Evolutionary conservation across 768 basidiomycete genomes (phyloP).

Genomic region (Psilocybe tampanensis): DNA sequence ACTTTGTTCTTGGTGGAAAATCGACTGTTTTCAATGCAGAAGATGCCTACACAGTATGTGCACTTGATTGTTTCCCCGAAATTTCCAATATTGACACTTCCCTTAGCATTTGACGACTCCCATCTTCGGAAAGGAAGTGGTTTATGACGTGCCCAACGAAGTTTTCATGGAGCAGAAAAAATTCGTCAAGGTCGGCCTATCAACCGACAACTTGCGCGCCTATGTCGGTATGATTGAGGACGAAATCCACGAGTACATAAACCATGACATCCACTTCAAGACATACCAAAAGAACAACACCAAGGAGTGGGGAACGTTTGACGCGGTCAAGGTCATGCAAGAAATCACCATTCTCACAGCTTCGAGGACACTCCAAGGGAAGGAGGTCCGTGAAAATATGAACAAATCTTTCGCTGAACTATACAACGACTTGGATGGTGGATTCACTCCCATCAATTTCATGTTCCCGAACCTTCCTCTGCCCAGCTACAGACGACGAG

Average conservation of each 20-base stretch:
- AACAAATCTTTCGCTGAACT: constrained; percentile 84
- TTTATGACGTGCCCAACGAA: constrained; percentile 96
- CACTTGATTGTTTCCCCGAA: background rate
- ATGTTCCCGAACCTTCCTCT: constrained; percentile 93
- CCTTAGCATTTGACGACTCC: constrained; percentile 87
- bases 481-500: constrained; percentile 86
- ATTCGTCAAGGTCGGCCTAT: constrained; percentile 95
- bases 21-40: constrained; percentile 91
- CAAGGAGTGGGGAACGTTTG: constrained; percentile 80
- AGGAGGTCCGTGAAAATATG: constrained; percentile 78
- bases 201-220: constrained; percentile 85
- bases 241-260: constrained; percentile 73
- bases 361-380: constrained; percentile 90
- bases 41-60: constrained; percentile 87
- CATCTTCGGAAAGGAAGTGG: constrained; percentile 96
- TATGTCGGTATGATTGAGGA: constrained; percentile 84
- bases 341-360: constrained; percentile 97
- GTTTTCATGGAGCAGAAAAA: constrained; percentile 99
- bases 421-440: constrained; percentile 90
- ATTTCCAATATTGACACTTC: constrained; percentile 7
- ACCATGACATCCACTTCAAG: constrained; percentile 62
- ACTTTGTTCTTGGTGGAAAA: constrained; percentile 94
- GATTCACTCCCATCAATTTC: constrained; percentile 95
- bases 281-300: constrained; percentile 64
- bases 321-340: constrained; percentile 69